phyloP scores from a whole-genome alignment of 768 basidiomycete genomes.

The Mycena vitilis region DNA sequence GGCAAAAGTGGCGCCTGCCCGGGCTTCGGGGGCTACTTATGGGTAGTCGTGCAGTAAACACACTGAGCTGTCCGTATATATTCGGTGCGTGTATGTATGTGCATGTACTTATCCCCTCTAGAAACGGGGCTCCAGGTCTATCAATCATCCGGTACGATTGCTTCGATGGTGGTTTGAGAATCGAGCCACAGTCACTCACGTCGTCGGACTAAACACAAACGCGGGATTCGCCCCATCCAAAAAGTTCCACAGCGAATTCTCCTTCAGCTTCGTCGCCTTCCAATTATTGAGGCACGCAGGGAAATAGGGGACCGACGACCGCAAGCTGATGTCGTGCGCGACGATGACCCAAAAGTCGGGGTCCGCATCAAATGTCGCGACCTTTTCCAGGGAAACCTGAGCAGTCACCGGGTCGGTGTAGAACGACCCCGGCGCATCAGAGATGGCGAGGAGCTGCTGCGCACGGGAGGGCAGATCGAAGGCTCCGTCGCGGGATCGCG shows the following conservation, averaged over 20 bases:
- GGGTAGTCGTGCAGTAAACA: too few relatives aligned
- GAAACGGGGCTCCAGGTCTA: too few relatives aligned
- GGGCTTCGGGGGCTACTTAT: too few relatives aligned
- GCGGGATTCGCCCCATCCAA: constrained; percentile 8
- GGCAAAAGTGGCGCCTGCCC: too few relatives aligned
- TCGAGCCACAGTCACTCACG: neutral
- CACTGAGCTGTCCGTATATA: too few relatives aligned
- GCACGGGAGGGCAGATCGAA: constrained; percentile 27
- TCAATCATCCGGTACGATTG: too few relatives aligned
- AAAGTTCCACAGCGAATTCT: constrained; percentile 18
- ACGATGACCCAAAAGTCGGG: constrained; percentile 26
- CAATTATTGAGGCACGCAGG: constrained; percentile 15
- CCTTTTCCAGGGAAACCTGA: constrained; percentile 13
- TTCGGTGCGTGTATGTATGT: too few relatives aligned
- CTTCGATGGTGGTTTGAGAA: too few relatives aligned
- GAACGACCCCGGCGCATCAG: constrained; percentile 15
- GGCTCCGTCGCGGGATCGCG: neutral
- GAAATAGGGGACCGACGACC: constrained; percentile 5
- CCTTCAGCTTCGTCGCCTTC: constrained; percentile 17
- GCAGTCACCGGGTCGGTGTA: constrained; percentile 20
- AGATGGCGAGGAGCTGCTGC: constrained; percentile 15
- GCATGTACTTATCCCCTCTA: too few relatives aligned
- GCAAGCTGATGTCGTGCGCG: constrained; percentile 25
- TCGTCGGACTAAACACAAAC: constrained; percentile 19
- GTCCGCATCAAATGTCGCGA: constrained; percentile 27